Base-by-base conservation (phyloP, 176 grass and related monocot genomes). In the Olyra latifolia region DNA sequence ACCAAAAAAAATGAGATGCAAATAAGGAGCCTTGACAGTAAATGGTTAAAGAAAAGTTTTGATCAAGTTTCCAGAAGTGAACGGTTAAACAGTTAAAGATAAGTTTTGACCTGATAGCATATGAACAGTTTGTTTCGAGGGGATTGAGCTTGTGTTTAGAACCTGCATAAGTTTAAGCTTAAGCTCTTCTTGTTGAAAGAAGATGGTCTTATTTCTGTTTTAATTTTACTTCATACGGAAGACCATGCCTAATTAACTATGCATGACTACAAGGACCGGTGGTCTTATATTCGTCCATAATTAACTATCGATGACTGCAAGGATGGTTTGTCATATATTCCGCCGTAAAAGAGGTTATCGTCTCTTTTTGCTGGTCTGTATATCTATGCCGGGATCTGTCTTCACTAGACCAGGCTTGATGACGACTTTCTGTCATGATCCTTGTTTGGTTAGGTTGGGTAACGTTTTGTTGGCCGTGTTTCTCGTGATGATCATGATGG, bases 391-490 rank as follows among this genome's bases (percentile, higher is more conserved):
- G n/a, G 44, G 59, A 9, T 71, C 27, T 50, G 27, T 50, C 44
- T 75, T 84, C 12, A 70, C 54, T 80, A 6, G 39, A 55, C 17
- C 29, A 28, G 72, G 24, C 35, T 62, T 52, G 35, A 22, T 87
- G 46, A 44, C 0, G 23, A 54, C 46, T 6, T 38, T 9, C 14
- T 83, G 70, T 78, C 62, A 67, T 57, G 35, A 16, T 46, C 69
- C 79, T 25, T 0, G n/a, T 44, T 70, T 14, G 53, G 5, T 84
- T 74, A 55, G n/a, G 62, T 23, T 54, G 14, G 57, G 72, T 38
- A 20, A 63, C 27, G 22, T 85, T 85, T 55, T 80, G n/a, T 62
- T 27, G 10, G 12, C 32, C 32, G 32, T 19, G 2, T 62, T 16
- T 79, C 7, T 69, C n/a, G n/a, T n/a, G n/a, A n/a, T n/a, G n/a